Evolutionary conservation across 1,139 yeast genomes (phyloP), one percentile per base, ranked within the genome.

Genomic region (Geotrichum cucujoidarum): DNA sequence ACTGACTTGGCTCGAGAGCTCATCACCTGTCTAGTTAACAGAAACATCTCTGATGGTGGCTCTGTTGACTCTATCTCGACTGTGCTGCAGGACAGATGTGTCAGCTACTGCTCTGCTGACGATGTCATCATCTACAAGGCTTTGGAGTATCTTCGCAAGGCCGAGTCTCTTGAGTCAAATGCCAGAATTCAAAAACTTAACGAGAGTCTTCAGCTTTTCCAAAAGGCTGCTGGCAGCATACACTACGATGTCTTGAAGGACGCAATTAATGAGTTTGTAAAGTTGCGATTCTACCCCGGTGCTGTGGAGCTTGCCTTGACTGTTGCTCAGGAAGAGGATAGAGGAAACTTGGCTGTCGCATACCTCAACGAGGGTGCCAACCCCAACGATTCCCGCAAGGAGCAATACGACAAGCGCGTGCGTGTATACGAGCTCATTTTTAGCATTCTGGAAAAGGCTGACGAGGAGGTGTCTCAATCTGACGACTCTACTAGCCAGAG

Each of bases 121-220:
- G 98, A 94, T 67, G 97, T 92, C 27, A 76, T 89, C 52, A 86
- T 94, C 21, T 94, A 90, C 72, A 86, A 92, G 66, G 98, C 97
- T 0, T 80, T 89, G 58, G 98, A 94, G 63, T 88, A 85, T 62
- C 72, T 94, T 59, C 85, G 94, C 51, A 80, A 83, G 60, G 97
- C 97, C 0, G 68, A 52, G 37, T 25, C 43, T 77, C 55, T 50
- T 18, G 95, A 87, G 61, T 73, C 75, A 41, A 95, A 88, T 51
- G 73, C 84, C 53, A 78, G 84, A 57, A 69, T 74, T 48, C 83
- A 81, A 54, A 85, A 87, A 60, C 73, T 92, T 57, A 76, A 77
- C 42, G 83, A 83, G 56, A 87, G 97, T 0, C 84, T 87, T 17
- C 74, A 75, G 47, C 71, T 92, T 48, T 81, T 92, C 59, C 87